Conservation (phyloP, 208 protist genomes). For the Acanthamoeba triangularis region DNA sequence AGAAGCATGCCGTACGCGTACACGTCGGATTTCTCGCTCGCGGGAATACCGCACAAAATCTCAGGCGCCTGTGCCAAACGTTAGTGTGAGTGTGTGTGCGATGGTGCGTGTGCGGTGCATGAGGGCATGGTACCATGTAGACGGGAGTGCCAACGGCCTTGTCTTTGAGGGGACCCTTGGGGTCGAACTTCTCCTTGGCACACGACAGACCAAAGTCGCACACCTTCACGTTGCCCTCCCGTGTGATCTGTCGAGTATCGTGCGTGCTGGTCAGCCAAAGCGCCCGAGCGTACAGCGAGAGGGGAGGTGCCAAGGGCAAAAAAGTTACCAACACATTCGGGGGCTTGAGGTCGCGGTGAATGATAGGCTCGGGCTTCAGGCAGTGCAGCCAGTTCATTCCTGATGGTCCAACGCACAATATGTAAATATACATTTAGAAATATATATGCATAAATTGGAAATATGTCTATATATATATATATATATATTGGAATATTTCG, state of each 20-base stretch:
- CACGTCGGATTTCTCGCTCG: conserved; percentile 40
- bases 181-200: conserved; percentile 43
- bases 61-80: neutral
- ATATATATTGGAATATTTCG: too few relatives aligned
- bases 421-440: too few relatives aligned
- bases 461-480: too few relatives aligned
- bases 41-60: conserved; percentile 38
- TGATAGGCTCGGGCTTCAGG: conserved; percentile 70
- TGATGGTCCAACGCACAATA: neutral
- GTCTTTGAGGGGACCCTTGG: conserved; percentile 31
- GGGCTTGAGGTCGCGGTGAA: conserved; percentile 63
- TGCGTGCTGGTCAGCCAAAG: too few relatives aligned
- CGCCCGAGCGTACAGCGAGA: neutral
- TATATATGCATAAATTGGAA: too few relatives aligned
- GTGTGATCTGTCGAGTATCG: neutral
- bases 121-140: neutral
- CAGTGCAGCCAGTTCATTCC: conserved; percentile 73
- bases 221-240: conserved; percentile 62
- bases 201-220: conserved; percentile 73
- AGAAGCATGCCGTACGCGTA: conserved; percentile 50
- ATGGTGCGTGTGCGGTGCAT: neutral
- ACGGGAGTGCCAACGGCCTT: conserved; percentile 61
- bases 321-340: neutral
- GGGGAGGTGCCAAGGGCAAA: neutral
- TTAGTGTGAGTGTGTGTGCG: too few relatives aligned